Conservation (phyloP, 225 moss, liverwort and hornwort species). For the Pleurozium schreberi region DNA sequence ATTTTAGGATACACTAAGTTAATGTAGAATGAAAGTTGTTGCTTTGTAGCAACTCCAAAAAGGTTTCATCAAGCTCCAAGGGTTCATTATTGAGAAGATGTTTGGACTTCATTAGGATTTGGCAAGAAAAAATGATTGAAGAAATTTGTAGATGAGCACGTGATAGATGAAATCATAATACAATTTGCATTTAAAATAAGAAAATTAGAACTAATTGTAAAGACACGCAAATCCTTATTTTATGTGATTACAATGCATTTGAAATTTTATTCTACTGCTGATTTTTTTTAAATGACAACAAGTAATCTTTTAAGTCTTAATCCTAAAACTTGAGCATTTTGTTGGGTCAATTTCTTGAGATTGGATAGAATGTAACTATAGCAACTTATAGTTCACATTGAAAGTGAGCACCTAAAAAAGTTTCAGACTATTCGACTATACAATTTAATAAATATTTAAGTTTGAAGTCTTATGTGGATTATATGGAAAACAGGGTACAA, state of each 20-base stretch:
- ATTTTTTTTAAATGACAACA: neutral
- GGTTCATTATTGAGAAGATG: neutral
- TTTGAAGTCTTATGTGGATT: too few relatives aligned
- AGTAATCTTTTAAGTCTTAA: too few relatives aligned
- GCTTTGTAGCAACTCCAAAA: neutral
- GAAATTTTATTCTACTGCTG: neutral
- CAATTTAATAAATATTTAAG: too few relatives aligned
- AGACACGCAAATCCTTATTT: too few relatives aligned
- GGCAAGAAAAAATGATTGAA: neutral
- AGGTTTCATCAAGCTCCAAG: neutral
- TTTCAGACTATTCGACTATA: too few relatives aligned
- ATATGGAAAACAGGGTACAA: too few relatives aligned
- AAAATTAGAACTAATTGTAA: neutral
- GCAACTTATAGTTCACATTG: too few relatives aligned
- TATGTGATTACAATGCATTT: neutral
- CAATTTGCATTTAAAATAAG: neutral
- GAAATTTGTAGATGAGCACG: neutral
- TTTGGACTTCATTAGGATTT: neutral
- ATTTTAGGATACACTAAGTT: neutral
- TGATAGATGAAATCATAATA: neutral
- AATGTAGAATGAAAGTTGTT: neutral
- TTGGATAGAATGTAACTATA: too few relatives aligned
- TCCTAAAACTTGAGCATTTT: too few relatives aligned
- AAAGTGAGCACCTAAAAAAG: too few relatives aligned
- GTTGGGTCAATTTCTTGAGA: too few relatives aligned